Conservation (phyloP, 2,329 filamentous ascomycete species). For the Apiospora saccharicola region DNA sequence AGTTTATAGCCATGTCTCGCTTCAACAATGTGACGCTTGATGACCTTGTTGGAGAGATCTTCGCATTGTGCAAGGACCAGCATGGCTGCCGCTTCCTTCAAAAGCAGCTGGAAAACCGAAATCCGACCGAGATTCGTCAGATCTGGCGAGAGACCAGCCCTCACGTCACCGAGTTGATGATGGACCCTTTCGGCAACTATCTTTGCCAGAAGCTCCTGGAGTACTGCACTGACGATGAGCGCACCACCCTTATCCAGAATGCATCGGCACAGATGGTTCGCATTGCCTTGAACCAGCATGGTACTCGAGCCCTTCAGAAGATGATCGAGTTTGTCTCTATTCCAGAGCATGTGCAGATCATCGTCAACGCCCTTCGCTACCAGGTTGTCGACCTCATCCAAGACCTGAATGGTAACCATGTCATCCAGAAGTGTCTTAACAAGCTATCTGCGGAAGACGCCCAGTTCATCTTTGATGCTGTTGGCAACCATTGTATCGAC, state of each 20-base stretch:
- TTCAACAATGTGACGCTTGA: constrained; percentile 87
- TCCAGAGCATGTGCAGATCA: constrained; percentile 82
- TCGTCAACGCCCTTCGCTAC: constrained; percentile 83
- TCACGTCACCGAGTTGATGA: constrained; percentile 98
- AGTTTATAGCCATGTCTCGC: constrained; percentile 69
- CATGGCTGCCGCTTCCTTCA: constrained; percentile 97
- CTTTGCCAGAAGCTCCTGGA: constrained; percentile 98
- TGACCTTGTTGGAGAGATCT: constrained; percentile 82
- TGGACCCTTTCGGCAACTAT: constrained; percentile 98
- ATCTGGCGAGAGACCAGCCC: constrained; percentile 94
- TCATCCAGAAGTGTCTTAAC: constrained; percentile 99
- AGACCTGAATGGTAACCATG: constrained; percentile 97
- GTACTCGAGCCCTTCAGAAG: constrained; percentile 95
- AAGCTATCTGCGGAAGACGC: constrained; percentile 85
- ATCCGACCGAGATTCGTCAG: constrained; percentile 82
- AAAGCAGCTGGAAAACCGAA: constrained; percentile 93
- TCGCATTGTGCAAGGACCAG: constrained; percentile 94
- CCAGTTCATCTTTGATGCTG: constrained; percentile 96
- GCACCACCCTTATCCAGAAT: constrained; percentile 90
- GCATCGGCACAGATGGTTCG: constrained; percentile 86
- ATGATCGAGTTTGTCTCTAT: constrained; percentile 98
- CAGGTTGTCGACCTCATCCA: constrained; percentile 95
- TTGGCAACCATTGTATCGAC: constrained; percentile 83
- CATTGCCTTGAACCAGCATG: constrained; percentile 96
- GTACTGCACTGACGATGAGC: constrained; percentile 93